These are phyloP conservation scores for Phytomonas francai DNA, from an alignment of 208 protist species.

Conservation along the genomic window DNA sequence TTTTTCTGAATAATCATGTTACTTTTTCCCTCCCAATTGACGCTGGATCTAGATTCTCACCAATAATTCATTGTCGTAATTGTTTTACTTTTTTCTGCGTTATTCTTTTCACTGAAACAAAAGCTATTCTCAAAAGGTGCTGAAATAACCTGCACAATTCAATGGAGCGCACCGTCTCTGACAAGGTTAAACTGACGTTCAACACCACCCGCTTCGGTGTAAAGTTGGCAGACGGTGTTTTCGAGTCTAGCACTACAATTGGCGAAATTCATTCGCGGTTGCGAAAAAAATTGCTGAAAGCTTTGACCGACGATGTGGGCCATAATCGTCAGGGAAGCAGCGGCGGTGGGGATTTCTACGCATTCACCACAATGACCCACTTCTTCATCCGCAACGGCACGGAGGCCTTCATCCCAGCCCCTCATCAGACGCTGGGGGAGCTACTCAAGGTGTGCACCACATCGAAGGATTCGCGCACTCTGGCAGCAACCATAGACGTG, in stretches of 20 bases:
- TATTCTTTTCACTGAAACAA: conserved; percentile 1
- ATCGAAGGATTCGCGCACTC: conserved; percentile 21
- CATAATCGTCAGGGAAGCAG: conserved; percentile 10
- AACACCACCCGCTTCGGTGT: conserved; percentile 36
- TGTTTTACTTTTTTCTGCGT: conserved; percentile 12
- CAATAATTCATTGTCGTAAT: conserved; percentile 1
- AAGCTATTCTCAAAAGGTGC: background rate
- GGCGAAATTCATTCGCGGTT: conserved; percentile 51
- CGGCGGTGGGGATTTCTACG: conserved; percentile 5
- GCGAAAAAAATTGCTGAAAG: conserved; percentile 48
- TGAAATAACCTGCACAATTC: background rate
- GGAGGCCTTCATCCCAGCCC: conserved; percentile 61
- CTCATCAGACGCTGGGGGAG: conserved; percentile 50
- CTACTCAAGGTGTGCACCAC: conserved; percentile 45
- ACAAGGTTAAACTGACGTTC: conserved; percentile 54
- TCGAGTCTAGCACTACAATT: conserved; percentile 43
- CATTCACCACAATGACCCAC: conserved; percentile 21
- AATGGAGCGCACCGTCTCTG: background rate
- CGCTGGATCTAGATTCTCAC: background rate
- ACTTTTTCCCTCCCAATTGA: background rate
- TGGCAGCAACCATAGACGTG: conserved; percentile 47
- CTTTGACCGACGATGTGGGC: conserved; percentile 1
- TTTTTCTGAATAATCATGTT: conserved; percentile 1
- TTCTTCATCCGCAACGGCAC: conserved; percentile 58
- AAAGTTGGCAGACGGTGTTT: conserved; percentile 40